Percentiles rank a stretch among this genome's conserved stretches.
Evolutionary conservation across 192 early-diverging fungal species (phyloP).

Genomic region (Mortierella antarctica): DNA sequence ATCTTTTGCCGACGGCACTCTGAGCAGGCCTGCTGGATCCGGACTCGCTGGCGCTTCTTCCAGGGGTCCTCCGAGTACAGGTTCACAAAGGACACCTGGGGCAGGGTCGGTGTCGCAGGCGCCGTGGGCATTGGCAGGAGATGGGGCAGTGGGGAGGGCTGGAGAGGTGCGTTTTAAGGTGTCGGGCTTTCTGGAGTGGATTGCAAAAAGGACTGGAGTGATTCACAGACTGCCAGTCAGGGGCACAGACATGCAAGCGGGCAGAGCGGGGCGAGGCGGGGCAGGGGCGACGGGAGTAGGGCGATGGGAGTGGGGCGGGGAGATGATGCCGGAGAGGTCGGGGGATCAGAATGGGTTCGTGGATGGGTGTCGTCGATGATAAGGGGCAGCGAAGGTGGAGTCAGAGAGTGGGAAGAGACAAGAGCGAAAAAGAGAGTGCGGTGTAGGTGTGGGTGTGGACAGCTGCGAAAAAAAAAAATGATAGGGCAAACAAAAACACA

Average conservation of each 20-base stretch:
- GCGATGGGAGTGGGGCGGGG: not conserved
- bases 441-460: no score
- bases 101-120: conserved; percentile 34
- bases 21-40: conserved; percentile 56
- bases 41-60: conserved; percentile 55
- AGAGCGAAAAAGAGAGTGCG: not conserved
- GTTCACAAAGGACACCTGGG: conserved; percentile 55
- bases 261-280: not conserved
- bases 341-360: no score
- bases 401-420: not conserved
- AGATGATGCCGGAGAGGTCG: no score
- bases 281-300: not conserved
- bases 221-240: not conserved
- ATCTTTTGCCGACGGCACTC: conserved; percentile 57
- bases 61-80: conserved; percentile 54
- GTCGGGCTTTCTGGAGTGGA: not conserved
- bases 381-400: no score
- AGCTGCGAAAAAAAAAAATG: no score
- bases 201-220: not conserved
- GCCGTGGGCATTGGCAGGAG: conserved; percentile 33
- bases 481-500: no score
- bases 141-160: not conserved
- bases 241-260: no score
- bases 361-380: no score
- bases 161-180: not conserved